Evolutionary conservation across 257 asterid species (phyloP).

Genomic region (Jacaranda mimosifolia): DNA sequence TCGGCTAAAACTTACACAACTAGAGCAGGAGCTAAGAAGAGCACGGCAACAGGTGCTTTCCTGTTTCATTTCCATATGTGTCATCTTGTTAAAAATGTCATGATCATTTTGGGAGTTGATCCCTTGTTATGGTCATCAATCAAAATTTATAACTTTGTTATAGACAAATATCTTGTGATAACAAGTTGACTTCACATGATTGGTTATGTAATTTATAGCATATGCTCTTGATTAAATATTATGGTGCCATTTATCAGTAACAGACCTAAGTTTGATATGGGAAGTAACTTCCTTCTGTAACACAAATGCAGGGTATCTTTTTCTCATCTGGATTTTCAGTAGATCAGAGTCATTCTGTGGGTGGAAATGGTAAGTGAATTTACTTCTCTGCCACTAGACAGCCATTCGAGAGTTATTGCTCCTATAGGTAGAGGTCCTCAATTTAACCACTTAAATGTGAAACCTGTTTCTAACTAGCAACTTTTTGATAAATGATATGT

Average conservation of each 20-base stretch:
- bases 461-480: background rate
- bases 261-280: background rate
- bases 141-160: background rate
- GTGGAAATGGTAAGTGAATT: slow-evolving; percentile 68
- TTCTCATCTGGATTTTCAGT: slow-evolving; percentile 51
- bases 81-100: background rate
- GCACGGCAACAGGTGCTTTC: slow-evolving; percentile 82
- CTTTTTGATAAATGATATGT: background rate
- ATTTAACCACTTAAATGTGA: background rate
- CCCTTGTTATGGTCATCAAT: background rate
- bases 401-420: background rate
- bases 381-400: background rate
- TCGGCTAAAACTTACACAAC: slow-evolving; percentile 73
- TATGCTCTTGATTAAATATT: background rate
- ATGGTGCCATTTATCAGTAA: background rate
- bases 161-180: background rate
- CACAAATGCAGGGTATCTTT: slow-evolving; percentile 55
- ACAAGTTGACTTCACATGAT: background rate
- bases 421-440: background rate
- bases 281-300: background rate
- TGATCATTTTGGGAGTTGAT: background rate
- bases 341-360: slow-evolving; percentile 55
- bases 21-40: slow-evolving; percentile 85
- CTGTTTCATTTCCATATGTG: background rate
- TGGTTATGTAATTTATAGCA: background rate